phyloP scores from a whole-genome alignment of 352 stramenopile genomes.

The Phytophthora niederhauseri region DNA sequence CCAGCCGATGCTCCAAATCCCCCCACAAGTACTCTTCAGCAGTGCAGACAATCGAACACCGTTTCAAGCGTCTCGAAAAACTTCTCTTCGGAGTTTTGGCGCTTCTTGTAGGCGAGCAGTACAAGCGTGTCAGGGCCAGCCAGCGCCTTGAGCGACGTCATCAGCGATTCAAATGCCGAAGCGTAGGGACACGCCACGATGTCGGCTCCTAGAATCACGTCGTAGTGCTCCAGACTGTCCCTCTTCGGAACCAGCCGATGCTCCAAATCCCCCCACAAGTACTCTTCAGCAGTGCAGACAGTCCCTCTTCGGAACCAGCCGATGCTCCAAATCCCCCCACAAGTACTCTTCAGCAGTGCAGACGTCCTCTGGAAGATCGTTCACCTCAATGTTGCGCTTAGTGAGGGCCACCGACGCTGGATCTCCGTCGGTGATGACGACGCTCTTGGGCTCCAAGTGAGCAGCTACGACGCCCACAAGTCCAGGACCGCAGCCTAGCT shows the following conservation, averaged over 20 bases:
- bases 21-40: too few species aligned
- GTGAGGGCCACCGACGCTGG: conserved; percentile 68
- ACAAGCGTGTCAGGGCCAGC: conserved; percentile 48
- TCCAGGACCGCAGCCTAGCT: conserved; percentile 76
- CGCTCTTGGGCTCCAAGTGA: conserved; percentile 45
- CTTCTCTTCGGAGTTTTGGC: conserved; percentile 60
- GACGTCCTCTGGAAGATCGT: conserved; percentile 17
- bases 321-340: conserved; percentile 57
- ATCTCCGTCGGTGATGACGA: conserved; percentile 81
- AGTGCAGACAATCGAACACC: conserved; percentile 59
- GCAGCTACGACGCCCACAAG: conserved; percentile 75
- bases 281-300: too few species aligned
- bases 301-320: too few species aligned
- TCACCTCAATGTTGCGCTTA: conserved; percentile 54
- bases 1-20: too few species aligned
- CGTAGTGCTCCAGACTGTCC: conserved; percentile 38
- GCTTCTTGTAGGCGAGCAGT: conserved; percentile 81
- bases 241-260: conserved; percentile 32
- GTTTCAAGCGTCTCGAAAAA: conserved; percentile 69
- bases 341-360: conserved; percentile 57
- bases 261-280: too few species aligned
- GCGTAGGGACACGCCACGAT: conserved; percentile 87
- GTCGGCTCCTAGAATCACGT: conserved; percentile 81
- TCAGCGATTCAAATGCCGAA: conserved; percentile 63
- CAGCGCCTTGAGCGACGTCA: conserved; percentile 57